phyloP scores from a whole-genome alignment of 2,329 filamentous ascomycete species.

The Aspergillus sp. region DNA sequence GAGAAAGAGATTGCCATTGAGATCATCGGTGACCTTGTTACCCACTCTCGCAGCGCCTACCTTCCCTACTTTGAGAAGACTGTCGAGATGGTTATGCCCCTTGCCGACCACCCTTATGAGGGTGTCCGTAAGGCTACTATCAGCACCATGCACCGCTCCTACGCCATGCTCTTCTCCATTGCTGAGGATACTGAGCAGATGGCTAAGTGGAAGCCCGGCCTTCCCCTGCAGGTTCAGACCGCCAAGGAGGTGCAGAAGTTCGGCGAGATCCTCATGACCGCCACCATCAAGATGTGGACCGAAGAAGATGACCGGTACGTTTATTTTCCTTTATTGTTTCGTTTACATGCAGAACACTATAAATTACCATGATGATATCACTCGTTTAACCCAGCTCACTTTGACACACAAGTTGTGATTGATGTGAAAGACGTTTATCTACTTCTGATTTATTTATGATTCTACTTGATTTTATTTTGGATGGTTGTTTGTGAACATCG shows the following conservation, averaged over 20 bases:
- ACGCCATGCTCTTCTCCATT: constrained; percentile 84
- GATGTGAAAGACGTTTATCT: constrained; percentile 77
- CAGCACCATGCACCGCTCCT: constrained; percentile 88
- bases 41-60: constrained; percentile 76
- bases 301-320: constrained; percentile 94
- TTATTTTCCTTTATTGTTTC: constrained; percentile 19
- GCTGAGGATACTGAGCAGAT: constrained; percentile 76
- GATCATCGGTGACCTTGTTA: constrained; percentile 88
- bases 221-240: constrained; percentile 79
- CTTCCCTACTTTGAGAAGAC: constrained; percentile 87
- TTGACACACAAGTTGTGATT: constrained; percentile 83
- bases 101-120: constrained; percentile 87
- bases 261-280: constrained; percentile 78
- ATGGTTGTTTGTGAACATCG: constrained; percentile 20
- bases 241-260: constrained; percentile 78
- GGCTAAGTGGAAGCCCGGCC: constrained; percentile 82
- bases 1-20: constrained; percentile 98
- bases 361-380: constrained; percentile 71
- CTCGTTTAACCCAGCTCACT: constrained; percentile 99
- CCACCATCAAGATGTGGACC: constrained; percentile 80
- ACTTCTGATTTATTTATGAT: constrained; percentile 39
- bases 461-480: constrained; percentile 34
- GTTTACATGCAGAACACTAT: constrained; percentile 11
- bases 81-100: constrained; percentile 74
- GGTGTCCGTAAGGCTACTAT: constrained; percentile 91